Evolutionary conservation across 352 stramenopile species (phyloP), one percentile per base, ranked within the genome.

Genomic region (Peronospora farinosa): DNA sequence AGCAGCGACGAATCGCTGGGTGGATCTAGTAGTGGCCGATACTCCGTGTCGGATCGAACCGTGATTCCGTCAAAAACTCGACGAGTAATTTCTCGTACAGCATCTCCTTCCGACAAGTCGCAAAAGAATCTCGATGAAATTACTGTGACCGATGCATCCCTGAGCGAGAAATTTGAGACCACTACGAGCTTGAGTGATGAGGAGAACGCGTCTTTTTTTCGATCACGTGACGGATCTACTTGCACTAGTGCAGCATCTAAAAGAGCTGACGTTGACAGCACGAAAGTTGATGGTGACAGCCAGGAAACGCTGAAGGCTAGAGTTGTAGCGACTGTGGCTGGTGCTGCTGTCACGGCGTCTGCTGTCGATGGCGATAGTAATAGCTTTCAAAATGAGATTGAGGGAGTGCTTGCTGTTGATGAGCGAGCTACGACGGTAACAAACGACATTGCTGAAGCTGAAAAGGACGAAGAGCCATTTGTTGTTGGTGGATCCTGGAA

Each of bases 1-100:
- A 64, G 54, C 40, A 51, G 54, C 16, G 55, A 68, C 15, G 55
- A 57, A 16, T 65, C 55, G 0, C 2, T 54, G 2, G 40, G 42
- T 31, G 50, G 42, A 1, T 62, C 55, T 0, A 57, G 50, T 46
- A 31, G 50, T 12, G 49, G 33, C 5, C 33, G 25, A 6, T 35
- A 54, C 30, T 53, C 35, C 1, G 46, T 51, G 9, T 41, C 46
- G 0, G 12, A 52, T 35, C 44, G 45, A 2, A 61, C 52, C 10
- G 28, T 61, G 25, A 54, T 54, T 36, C 56, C 50, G 11, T 27
- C 32, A 1, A 47, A 31, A 23, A 52, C 30, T 10, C 45, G 47
- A 8, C 47, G 55, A 28, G 37, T 54, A 6, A 47, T 67, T 25
- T 55, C 25, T 7, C 31, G 38, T 37, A 36, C 40, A 6, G 54